Percentiles rank a stretch among this genome's conserved stretches.
phyloP scores from a whole-genome alignment of 2,329 filamentous ascomycete genomes.

The Aspergillus tamarii region DNA sequence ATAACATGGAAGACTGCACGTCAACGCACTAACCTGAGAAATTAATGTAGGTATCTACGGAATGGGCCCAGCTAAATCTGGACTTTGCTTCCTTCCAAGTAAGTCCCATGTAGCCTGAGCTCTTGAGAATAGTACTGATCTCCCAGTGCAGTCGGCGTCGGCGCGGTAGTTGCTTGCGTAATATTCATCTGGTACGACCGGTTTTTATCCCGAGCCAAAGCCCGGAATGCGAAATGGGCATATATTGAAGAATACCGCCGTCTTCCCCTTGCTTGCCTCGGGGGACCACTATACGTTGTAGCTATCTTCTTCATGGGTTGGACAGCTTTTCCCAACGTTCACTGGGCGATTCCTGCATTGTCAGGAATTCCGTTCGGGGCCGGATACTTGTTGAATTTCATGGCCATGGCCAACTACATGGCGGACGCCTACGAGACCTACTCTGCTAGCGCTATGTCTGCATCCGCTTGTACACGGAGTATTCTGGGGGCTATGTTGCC shows the following conservation, averaged over 20 bases:
- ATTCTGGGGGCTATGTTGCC: constrained; percentile 61
- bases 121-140: not conserved
- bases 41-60: constrained; percentile 1
- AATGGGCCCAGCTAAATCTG: not conserved
- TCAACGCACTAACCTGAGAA: not conserved
- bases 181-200: constrained; percentile 2
- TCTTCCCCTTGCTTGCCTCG: constrained; percentile 65
- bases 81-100: constrained; percentile 4
- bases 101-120: not conserved
- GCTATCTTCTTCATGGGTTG: not conserved
- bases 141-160: not conserved
- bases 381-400: not conserved
- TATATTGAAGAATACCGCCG: constrained; percentile 35
- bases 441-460: constrained; percentile 60
- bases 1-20: not conserved
- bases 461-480: constrained; percentile 55
- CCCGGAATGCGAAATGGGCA: not conserved
- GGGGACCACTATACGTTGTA: constrained; percentile 34
- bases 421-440: constrained; percentile 63
- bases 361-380: not conserved
- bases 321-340: not conserved
- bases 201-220: not conserved
- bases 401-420: not conserved
- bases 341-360: not conserved
- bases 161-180: not conserved